These are phyloP conservation scores for Chenopodium suecicum DNA, from an alignment of 148 eudicot species.

Conservation along the genomic window DNA sequence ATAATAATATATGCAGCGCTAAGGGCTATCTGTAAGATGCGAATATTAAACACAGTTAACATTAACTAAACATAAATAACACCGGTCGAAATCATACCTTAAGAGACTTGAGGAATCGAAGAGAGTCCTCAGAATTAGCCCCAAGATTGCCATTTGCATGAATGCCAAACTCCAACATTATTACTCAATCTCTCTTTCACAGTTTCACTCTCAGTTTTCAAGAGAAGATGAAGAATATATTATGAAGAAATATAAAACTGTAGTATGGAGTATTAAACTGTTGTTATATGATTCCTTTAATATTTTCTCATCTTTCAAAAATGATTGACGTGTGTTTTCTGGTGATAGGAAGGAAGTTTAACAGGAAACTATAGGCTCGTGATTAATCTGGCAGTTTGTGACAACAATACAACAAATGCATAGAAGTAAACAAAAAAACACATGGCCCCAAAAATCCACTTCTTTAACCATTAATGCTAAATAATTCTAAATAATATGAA, in stretches of 20 bases:
- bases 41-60: background rate
- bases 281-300: background rate
- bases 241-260: background rate
- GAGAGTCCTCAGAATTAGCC: constrained; percentile 35
- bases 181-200: background rate
- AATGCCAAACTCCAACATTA: constrained; percentile 20
- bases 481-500: background rate
- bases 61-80: background rate
- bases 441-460: constrained; percentile 18
- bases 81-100: constrained; percentile 30
- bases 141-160: constrained; percentile 26
- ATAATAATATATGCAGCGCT: no score
- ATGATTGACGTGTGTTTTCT: constrained; percentile 17
- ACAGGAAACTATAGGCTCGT: constrained; percentile 29
- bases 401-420: constrained; percentile 7
- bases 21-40: background rate
- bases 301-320: background rate
- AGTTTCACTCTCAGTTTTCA: background rate
- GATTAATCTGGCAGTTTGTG: constrained; percentile 25
- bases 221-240: background rate
- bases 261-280: background rate
- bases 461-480: background rate
- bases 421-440: constrained; percentile 15
- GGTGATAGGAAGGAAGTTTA: constrained; percentile 8
- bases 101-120: constrained; percentile 57